Base-by-base conservation (phyloP, 495 filamentous ascomycete species). In the Niebla homalea region DNA sequence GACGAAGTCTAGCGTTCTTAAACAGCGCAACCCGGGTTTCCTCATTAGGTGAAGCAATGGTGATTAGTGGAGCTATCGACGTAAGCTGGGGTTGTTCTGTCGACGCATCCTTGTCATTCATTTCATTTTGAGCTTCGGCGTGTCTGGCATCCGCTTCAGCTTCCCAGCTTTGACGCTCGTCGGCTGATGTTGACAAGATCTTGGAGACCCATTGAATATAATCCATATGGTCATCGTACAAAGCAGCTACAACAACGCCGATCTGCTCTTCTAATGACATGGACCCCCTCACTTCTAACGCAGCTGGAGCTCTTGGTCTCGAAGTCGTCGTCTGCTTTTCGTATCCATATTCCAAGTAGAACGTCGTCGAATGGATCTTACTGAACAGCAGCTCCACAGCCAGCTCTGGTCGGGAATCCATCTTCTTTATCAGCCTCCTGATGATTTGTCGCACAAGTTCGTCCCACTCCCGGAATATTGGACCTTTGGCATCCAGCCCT, bases 321-420 rank as follows among this genome's bases (percentile, higher is more conserved):
- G 70, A 64, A 8, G 76, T 72, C 21, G 78, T 59, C 0, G 82
- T 80, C 60, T 89, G 86, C 58, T 83, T 85, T 58, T 95, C 87
- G 56, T 87, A 83, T 5, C 93, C 93, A 60, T 88, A 85, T 60
- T 96, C 87, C 3, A 99, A 74, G 60, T 86, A 97, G 63, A 81
- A 84, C 1, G 82, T 74, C 0, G 89, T 94, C 2, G 76, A 76
- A 49, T 80, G 81, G 57, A 88, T 87, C 65, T 99, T 99, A 62
- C 84, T 89, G 63, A 99, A 99, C 12, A 99, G 71, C 64, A 99
- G 65, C 62, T 98, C 93, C 5, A 89, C 82, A 46, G 87, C 75
- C 48, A 96, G 64, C 44, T 85, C 87, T 3, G 88, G 88, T 46
- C 85, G 76, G 54, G 90, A 79, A 44, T 92, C 74, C 7, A 97